A percentile compares a stretch with the other conserved stretches of the same genome.
These are phyloP conservation scores for Trichophaea hybrida DNA, from an alignment of 2,329 filamentous ascomycete species.

Conservation along the genomic window DNA sequence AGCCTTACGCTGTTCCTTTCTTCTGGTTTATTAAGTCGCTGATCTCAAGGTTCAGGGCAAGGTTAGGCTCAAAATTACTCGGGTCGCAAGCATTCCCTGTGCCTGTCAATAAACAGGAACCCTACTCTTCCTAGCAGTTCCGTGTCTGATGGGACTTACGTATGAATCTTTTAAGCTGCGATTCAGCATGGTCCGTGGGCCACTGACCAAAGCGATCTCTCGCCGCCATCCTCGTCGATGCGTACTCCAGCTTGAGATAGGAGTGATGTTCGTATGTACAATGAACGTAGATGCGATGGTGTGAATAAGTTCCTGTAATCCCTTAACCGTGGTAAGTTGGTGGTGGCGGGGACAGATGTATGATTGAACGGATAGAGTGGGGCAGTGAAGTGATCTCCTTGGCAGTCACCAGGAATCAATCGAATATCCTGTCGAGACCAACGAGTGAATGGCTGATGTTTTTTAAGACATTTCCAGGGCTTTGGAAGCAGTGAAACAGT, in stretches of 20 bases:
- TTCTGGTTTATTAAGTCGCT: constrained; percentile 92
- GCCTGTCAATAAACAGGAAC: constrained; percentile 13
- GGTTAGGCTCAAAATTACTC: constrained; percentile 94
- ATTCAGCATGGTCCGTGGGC: constrained; percentile 55
- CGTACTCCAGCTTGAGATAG: not conserved
- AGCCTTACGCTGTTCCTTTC: constrained; percentile 65
- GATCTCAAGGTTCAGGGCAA: constrained; percentile 92
- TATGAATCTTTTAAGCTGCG: constrained; percentile 88
- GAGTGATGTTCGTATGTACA: not conserved
- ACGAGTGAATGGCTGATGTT: no score
- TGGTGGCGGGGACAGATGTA: not conserved
- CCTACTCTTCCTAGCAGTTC: not conserved
- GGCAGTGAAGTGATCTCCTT: not conserved
- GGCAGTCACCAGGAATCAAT: not conserved
- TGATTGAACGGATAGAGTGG: not conserved
- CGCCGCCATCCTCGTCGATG: constrained; percentile 50
- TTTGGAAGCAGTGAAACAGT: no score
- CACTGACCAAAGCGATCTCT: constrained; percentile 84
- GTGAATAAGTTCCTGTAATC: not conserved
- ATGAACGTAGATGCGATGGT: not conserved
- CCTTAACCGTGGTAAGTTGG: not conserved
- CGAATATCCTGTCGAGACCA: not conserved
- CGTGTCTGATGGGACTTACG: constrained; percentile 34
- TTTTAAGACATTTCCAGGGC: no score
- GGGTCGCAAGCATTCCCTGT: constrained; percentile 86